phyloP scores from a whole-genome alignment of 148 eudicot species.

The Arctostaphylos glauca region DNA sequence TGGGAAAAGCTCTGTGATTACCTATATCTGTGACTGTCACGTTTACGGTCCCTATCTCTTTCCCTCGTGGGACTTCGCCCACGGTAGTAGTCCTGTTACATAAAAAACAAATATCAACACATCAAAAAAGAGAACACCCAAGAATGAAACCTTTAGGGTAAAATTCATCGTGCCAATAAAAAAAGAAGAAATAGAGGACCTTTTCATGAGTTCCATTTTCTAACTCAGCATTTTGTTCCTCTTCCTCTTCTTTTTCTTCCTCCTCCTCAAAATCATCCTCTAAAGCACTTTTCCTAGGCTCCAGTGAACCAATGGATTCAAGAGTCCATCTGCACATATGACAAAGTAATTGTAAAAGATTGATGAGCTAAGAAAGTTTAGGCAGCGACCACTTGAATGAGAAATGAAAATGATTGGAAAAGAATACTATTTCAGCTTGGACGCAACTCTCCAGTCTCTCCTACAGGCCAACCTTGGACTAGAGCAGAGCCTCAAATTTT shows the following conservation, averaged over 20 bases:
- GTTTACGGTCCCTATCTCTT: constrained; percentile 80
- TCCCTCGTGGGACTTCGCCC: constrained; percentile 84
- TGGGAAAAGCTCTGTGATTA: constrained; percentile 14
- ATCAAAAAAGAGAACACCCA: background rate
- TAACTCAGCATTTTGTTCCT: constrained; percentile 48
- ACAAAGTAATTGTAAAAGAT: constrained; percentile 15
- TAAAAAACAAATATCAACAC: constrained; percentile 10
- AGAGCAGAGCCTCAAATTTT: background rate
- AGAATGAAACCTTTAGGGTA: background rate
- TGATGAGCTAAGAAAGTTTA: background rate
- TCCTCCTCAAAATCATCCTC: constrained; percentile 98
- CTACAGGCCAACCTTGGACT: background rate
- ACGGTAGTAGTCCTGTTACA: constrained; percentile 64
- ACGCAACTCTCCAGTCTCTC: background rate
- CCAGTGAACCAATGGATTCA: constrained; percentile 65
- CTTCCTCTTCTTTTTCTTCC: constrained; percentile 94
- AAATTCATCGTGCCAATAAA: background rate
- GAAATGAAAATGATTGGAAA: background rate
- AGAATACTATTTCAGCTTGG: background rate
- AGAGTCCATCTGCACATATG: constrained; percentile 64
- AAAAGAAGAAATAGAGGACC: constrained; percentile 29
- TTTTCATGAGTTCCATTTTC: constrained; percentile 72
- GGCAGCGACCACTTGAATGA: background rate
- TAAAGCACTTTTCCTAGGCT: constrained; percentile 87
- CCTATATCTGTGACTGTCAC: constrained; percentile 94